A percentile compares a stretch with the other conserved stretches of the same genome.
phyloP scores from a whole-genome alignment of 139 green algal genomes.

The Raphidocelis subcapitata region DNA sequence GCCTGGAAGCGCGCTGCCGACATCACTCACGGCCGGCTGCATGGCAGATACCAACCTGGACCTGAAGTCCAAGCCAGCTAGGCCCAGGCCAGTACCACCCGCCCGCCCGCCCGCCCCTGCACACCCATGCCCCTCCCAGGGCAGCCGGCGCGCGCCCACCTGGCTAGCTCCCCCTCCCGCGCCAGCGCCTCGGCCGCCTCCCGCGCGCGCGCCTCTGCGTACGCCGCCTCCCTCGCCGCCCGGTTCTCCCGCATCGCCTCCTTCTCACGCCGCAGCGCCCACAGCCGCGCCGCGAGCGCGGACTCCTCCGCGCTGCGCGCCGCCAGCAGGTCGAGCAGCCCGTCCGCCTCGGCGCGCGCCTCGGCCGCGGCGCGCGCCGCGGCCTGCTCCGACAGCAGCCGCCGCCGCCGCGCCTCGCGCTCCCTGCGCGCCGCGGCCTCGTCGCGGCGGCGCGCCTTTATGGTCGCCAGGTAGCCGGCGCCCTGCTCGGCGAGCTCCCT shows the following conservation, averaged over 20 bases:
- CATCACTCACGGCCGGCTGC: no score
- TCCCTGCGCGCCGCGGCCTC: slow-evolving; percentile 59
- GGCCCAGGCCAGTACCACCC: no score
- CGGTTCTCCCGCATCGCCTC: slow-evolving; percentile 65
- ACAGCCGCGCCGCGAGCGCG: slow-evolving; percentile 48
- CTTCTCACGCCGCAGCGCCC: slow-evolving; percentile 59
- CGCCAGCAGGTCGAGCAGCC: slow-evolving; percentile 50
- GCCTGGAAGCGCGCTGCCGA: no score
- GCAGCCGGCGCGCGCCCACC: slow-evolving; percentile 3
- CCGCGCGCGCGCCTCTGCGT: slow-evolving; percentile 52
- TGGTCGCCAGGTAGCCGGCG: slow-evolving; percentile 44
- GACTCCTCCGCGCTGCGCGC: slow-evolving; percentile 53
- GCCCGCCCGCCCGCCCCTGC: not conserved
- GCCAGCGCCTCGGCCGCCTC: slow-evolving; percentile 56
- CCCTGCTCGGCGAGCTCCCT: slow-evolving; percentile 43
- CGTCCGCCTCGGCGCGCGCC: slow-evolving; percentile 35
- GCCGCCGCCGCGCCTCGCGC: slow-evolving; percentile 45
- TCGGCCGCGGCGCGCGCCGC: slow-evolving; percentile 36
- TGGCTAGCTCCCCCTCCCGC: slow-evolving; percentile 56
- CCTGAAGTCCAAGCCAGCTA: no score
- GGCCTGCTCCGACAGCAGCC: slow-evolving; percentile 57
- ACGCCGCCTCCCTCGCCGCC: slow-evolving; percentile 58
- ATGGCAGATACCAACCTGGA: no score
- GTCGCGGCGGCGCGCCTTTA: slow-evolving; percentile 51
- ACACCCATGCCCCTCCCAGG: not conserved